Evolutionary conservation across 192 early-diverging fungal species (phyloP), one percentile per base, ranked within the genome.

Genomic region (Oehlia diaphana): DNA sequence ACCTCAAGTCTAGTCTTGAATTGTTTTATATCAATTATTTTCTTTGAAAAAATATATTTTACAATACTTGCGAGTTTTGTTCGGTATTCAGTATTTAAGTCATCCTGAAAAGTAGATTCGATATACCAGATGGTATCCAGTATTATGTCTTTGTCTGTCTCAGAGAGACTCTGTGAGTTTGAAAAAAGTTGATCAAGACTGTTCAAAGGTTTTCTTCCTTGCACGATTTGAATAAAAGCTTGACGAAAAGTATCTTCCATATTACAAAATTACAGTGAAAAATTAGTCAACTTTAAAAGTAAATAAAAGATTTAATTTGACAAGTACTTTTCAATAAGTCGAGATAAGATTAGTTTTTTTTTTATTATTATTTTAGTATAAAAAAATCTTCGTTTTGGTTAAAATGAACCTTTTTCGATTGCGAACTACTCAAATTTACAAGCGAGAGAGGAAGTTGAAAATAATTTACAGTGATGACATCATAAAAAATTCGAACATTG

Each of bases 1-100:
- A 64, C n/a, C 2, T 76, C 74, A 44, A 76, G 63, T 62, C 50
- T 47, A 1, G 74, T 64, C 37, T 76, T 76, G 50, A 58, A 58
- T 14, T 19, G 50, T 19, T 58, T 58, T 58, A 58, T 58, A 58
- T 58, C 50, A 58, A 58, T 58, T 58, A 58, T 58, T 19, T 58
- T 58, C 5, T 58, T 58, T 58, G 50, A 58, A 58, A 58, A 58
- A 58, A 58, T 58, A 58, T 58, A 58, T 13, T 58, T 58, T 58
- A 58, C 50, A 19, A 58, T 58, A 58, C 16, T 58, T 4, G 50
- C 50, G 16, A 58, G 50, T 58, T 13, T 58, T 58, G 50, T 19
- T 14, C 50, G 50, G 50, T 58, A 58, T 19, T 58, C 50, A 19
- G 50, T 58, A 58, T 58, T 58, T 19, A 47, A 47, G 44, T 58